Evolutionary conservation across 163 green algal genomes (phyloP).

Genomic region (Chlorella variabilis): DNA sequence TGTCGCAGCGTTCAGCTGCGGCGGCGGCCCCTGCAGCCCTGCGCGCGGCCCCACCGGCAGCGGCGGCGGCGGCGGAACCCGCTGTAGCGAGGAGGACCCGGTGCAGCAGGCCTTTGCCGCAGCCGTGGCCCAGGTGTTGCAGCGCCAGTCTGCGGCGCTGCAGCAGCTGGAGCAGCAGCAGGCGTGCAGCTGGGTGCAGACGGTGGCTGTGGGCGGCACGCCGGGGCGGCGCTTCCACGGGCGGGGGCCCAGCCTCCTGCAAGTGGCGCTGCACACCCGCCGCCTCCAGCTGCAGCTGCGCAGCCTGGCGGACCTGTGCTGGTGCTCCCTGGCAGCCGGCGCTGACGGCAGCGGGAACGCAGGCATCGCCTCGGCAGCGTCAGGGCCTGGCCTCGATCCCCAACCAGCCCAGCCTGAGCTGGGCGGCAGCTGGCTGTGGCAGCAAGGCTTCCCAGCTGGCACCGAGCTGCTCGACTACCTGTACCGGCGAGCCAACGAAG

Average conservation of each 20-base stretch:
- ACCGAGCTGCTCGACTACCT: slow-evolving; percentile 42
- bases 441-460: slow-evolving; percentile 31
- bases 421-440: slow-evolving; percentile 16
- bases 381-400: neutral
- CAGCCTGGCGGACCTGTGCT: slow-evolving; percentile 40
- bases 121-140: slow-evolving; percentile 37
- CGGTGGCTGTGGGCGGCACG: neutral
- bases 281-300: slow-evolving; percentile 40
- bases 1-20: slow-evolving; percentile 35
- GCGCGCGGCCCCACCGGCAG: neutral
- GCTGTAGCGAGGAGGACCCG: neutral
- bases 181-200: neutral
- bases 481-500: slow-evolving; percentile 18
- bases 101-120: slow-evolving; percentile 38
- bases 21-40: neutral
- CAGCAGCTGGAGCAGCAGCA: slow-evolving; percentile 42
- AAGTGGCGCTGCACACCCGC: slow-evolving; percentile 47
- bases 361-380: neutral
- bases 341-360: too few species aligned
- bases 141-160: slow-evolving; percentile 26
- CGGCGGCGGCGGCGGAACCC: neutral
- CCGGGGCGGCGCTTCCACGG: slow-evolving; percentile 6
- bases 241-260: slow-evolving; percentile 38
- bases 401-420: neutral
- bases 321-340: slow-evolving; percentile 19